phyloP scores from a whole-genome alignment of 2,329 filamentous ascomycete species.

The Clarireedia homoeocarpa region DNA sequence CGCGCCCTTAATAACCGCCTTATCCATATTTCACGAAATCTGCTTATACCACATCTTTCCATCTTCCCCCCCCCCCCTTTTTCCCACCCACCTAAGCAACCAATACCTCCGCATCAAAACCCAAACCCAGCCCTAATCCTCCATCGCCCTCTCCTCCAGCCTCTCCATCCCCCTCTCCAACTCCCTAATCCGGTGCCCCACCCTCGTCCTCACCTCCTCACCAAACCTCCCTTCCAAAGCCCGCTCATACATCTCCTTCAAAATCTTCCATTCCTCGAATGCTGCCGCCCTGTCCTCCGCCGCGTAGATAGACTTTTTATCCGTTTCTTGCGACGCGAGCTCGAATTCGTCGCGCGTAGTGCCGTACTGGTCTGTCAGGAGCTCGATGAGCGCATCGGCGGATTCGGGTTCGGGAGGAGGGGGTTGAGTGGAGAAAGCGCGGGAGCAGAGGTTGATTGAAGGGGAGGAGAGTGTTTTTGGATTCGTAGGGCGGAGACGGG shows the following conservation, averaged over 20 bases:
- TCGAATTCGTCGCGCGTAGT: slow-evolving; percentile 41
- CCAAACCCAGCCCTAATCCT: slow-evolving; percentile 21
- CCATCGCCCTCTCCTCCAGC: slow-evolving; percentile 34
- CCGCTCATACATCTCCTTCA: slow-evolving; percentile 27
- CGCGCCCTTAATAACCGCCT: no score
- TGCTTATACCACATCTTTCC: not conserved
- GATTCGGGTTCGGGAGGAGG: not conserved
- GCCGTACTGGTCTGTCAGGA: slow-evolving; percentile 23
- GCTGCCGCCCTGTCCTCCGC: slow-evolving; percentile 37
- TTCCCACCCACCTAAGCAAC: not conserved
- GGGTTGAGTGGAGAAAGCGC: not conserved
- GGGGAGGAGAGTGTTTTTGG: not conserved
- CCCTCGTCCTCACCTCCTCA: slow-evolving; percentile 35
- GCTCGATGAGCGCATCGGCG: not conserved
- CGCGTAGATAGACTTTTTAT: slow-evolving; percentile 37
- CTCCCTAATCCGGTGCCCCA: slow-evolving; percentile 39
- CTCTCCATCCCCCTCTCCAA: slow-evolving; percentile 36
- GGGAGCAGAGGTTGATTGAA: not conserved
- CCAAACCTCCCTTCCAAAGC: slow-evolving; percentile 30
- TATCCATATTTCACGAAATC: not conserved
- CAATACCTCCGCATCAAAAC: not conserved
- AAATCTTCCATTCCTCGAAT: slow-evolving; percentile 36
- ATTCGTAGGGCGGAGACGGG: not conserved
- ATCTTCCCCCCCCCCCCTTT: not conserved
- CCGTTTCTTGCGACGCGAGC: slow-evolving; percentile 40